Evolutionary conservation across 306 rosid genomes (phyloP), one percentile per base, ranked within the genome.

Genomic region (Crotalaria pallida): DNA sequence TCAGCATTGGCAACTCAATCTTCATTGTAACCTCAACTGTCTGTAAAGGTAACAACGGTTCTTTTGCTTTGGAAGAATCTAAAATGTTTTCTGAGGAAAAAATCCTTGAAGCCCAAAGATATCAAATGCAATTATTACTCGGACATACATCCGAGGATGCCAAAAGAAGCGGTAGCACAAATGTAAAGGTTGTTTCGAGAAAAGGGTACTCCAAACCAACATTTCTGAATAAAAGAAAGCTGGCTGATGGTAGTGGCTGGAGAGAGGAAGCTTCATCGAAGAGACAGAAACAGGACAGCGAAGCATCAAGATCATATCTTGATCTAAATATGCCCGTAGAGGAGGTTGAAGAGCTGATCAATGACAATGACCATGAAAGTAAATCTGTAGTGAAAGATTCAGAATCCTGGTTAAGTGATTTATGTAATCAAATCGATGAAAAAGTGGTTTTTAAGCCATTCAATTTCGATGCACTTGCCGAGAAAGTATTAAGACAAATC

Each of bases 271-370:
- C 43, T 43, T 31, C 59, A 34, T 24, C 52, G 23, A 82, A 84
- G 84, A 69, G 63, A 59, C 91, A 70, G 51, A 79, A 80, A 67
- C 83, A 75, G 12, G 69, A 41, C 10, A 72, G 21, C 5, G 83
- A 87, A 66, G 64, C 83, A 26, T 78, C 92, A 22, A 83, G 85
- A 65, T 83, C 89, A 62, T 71, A 10, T 82, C 91, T 92, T 17
- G 98, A 92, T 81, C 80, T 92, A 59, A 92, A 92, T 74, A 76
- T 84, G 60, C 96, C 98, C 3, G 69, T 92, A 23, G 86, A 80
- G 65, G 90, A 82, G 73, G 69, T 29, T 6, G 94, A 81, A 44
- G 88, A 79, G 48, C 78, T 64, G 31, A 21, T 24, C 27, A 15
- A 64, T 13, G 64, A 66, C 34, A 81, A 65, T 10, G 88, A 85